Evolutionary conservation across 495 filamentous ascomycete genomes (phyloP).

Genomic region (Hyaloscypha variabilis): DNA sequence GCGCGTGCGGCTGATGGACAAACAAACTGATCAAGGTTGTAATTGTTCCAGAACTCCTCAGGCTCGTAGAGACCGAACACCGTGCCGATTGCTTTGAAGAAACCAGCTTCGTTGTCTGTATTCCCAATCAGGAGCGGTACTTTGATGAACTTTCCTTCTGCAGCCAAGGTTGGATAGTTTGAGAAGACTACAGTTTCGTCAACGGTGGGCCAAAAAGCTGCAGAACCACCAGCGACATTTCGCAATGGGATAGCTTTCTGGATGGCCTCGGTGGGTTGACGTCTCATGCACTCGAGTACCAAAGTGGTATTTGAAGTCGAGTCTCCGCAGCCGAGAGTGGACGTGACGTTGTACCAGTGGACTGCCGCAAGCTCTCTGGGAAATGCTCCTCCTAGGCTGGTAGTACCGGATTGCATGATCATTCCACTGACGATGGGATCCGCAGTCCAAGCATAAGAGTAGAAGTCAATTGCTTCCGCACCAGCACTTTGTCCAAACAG

Average conservation of each 20-base stretch:
- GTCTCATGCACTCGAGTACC: too few species aligned
- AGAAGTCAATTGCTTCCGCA: too few species aligned
- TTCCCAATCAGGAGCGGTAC: slow-evolving; percentile 45
- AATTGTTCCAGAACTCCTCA: slow-evolving; percentile 18
- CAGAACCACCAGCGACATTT: slow-evolving; percentile 18
- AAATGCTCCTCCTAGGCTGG: too few species aligned
- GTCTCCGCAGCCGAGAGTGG: too few species aligned
- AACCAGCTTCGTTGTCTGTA: slow-evolving; percentile 46
- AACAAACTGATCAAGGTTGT: too few species aligned
- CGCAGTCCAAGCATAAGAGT: too few species aligned
- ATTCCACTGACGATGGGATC: too few species aligned
- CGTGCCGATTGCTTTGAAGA: slow-evolving; percentile 37
- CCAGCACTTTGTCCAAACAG: too few species aligned
- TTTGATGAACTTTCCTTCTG: slow-evolving; percentile 36
- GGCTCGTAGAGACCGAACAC: slow-evolving; percentile 24
- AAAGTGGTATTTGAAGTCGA: too few species aligned
- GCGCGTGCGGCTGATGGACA: slow-evolving; percentile 32
- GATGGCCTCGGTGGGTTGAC: background rate
- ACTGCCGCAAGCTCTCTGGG: too few species aligned
- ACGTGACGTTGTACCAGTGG: too few species aligned
- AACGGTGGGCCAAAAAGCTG: slow-evolving; percentile 46
- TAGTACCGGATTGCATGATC: too few species aligned
- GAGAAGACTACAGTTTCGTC: slow-evolving; percentile 47
- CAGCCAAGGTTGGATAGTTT: slow-evolving; percentile 41
- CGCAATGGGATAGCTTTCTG: background rate